phyloP scores from a whole-genome alignment of 208 protist genomes.

The Trypanosoma boissoni region DNA sequence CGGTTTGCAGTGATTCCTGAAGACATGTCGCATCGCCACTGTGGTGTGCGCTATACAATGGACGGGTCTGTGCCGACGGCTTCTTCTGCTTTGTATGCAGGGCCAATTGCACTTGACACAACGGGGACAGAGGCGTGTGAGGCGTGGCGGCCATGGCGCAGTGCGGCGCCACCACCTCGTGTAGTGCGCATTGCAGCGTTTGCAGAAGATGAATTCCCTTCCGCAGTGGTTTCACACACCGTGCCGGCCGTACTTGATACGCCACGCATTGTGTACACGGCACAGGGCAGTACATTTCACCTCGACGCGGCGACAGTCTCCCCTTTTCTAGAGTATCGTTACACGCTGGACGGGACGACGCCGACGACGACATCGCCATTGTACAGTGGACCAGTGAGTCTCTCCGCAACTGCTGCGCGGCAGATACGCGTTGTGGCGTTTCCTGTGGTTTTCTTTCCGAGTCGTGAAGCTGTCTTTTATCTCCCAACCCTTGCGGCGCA shows the following conservation, averaged over 20 bases:
- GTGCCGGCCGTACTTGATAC: conserved; percentile 30
- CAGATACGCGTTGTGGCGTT: conserved; percentile 33
- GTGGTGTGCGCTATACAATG: conserved; percentile 25
- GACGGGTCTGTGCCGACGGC: conserved; percentile 25
- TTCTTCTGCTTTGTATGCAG: conserved; percentile 13
- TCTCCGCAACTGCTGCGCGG: neutral
- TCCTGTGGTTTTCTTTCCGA: conserved; percentile 36
- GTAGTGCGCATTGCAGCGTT: conserved; percentile 21
- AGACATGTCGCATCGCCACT: neutral
- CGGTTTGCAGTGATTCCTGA: conserved; percentile 1
- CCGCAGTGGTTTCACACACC: conserved; percentile 13
- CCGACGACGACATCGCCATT: conserved; percentile 19
- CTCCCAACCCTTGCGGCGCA: neutral
- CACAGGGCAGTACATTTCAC: conserved; percentile 16
- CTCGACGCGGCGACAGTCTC: conserved; percentile 22
- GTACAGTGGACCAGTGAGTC: conserved; percentile 21
- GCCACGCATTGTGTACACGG: conserved; percentile 27
- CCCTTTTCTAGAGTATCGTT: conserved; percentile 32
- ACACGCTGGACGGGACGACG: conserved; percentile 45
- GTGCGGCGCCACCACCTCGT: conserved; percentile 14
- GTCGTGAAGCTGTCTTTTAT: conserved; percentile 27
- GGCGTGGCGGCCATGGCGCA: conserved; percentile 13
- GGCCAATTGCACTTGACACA: conserved; percentile 6
- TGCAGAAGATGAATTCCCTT: conserved; percentile 19
- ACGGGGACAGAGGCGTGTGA: neutral